Base-by-base conservation (phyloP, 106 monocot species). In the Alisma plantagoaquatica region DNA sequence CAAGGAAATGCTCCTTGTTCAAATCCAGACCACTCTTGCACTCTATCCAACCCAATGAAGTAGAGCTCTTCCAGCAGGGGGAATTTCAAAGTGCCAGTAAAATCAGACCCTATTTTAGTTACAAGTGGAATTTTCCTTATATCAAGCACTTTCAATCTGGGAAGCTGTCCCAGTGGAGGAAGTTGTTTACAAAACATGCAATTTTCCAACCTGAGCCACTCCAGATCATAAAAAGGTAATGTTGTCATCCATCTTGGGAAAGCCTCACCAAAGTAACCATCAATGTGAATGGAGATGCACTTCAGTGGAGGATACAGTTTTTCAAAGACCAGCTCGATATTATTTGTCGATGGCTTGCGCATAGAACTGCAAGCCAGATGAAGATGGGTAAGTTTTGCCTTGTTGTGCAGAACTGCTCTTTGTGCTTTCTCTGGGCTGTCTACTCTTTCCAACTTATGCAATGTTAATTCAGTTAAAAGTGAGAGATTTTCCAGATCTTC, bases 281-380 rank as follows among this genome's bases (percentile, higher is more conserved):
- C 3, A 9, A 73, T 49, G 10, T 23, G 2, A 19, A 73, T 27
- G 0, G 10, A 12, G 27, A 60, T 49, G 1, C 60, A 14, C 5
- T 20, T 43, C 11, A 41, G 33, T 22, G 73, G 66, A 26, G 73
- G 73, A 6, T 35, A 50, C 17, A 73, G 73, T 30, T 29, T 33
- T 11, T 64, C 57, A 16, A 52, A 72, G 15, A 72, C 23, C 31
- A 57, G 57, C 30, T 55, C 8, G 2, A 51, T 56, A 19, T 29
- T 46, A 16, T 0, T 46, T 7, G 24, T 17, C 19, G 55, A 1
- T 31, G 41, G 10, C 49, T 26, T 0, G 15, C 26, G 6, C n/a
- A 53, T 30, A 3, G 46, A 6, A 10, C 23, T 69, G 33, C 70
- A 70, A 46, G 10, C 0, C 2, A 70, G 15, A 0, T 10, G 1